These are phyloP conservation scores for Mycosphaerella arachidis DNA, from an alignment of 2,329 filamentous ascomycete genomes.

Conservation along the genomic window DNA sequence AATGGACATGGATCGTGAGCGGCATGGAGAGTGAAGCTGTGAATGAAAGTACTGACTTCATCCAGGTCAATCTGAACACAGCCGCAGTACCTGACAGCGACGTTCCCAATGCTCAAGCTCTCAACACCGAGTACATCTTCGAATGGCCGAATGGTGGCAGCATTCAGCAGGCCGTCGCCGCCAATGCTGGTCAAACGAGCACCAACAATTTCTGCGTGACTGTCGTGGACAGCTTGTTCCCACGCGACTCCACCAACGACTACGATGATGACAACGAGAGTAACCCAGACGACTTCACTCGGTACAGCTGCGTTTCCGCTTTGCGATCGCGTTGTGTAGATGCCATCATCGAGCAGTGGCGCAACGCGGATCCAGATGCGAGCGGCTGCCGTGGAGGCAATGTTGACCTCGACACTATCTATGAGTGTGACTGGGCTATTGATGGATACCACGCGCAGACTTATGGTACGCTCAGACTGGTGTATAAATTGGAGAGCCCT, in stretches of 20 bases:
- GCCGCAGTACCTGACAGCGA: neutral
- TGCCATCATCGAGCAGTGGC: neutral
- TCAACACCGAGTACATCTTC: conserved; percentile 3
- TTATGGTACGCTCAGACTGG: neutral
- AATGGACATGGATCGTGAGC: neutral
- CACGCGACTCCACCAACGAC: neutral
- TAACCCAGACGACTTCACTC: neutral
- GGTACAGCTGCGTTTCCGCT: neutral
- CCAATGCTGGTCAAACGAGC: neutral
- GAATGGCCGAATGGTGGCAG: neutral
- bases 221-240: conserved; percentile 4
- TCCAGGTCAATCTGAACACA: neutral
- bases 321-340: neutral
- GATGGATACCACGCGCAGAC: conserved; percentile 1
- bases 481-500: neutral
- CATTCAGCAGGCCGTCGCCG: neutral
- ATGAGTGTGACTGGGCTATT: conserved; percentile 1
- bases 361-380: neutral
- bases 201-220: conserved; percentile 2
- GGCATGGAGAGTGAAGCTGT: too few species aligned
- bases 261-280: neutral
- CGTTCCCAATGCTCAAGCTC: conserved; percentile 3
- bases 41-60: neutral
- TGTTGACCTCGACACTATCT: neutral
- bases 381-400: conserved; percentile 1